Percentiles rank a stretch among this genome's conserved stretches.
phyloP scores from a whole-genome alignment of 331 rosid genomes.

The Phaseolus coccineus region DNA sequence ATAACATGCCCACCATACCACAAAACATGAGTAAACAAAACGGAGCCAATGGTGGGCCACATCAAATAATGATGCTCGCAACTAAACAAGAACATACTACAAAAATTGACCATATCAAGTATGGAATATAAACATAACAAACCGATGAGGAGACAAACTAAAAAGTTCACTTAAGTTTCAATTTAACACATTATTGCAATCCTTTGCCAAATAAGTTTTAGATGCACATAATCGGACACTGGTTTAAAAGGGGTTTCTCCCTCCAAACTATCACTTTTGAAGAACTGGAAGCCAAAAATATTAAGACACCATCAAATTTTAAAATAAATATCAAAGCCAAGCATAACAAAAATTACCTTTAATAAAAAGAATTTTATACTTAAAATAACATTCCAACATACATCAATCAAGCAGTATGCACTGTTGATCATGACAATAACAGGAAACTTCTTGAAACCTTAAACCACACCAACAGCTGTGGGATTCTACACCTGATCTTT shows the following conservation, averaged over 20 bases:
- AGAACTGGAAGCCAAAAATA: conserved; percentile 1
- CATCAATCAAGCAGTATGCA: conserved; percentile 84
- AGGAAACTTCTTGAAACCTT: conserved; percentile 76
- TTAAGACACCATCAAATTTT: conserved; percentile 39
- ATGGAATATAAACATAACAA: conserved; percentile 32
- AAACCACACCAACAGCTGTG: conserved; percentile 69
- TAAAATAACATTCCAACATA: conserved; percentile 75
- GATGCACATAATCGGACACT: conserved; percentile 24
- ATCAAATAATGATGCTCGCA: conserved; percentile 53
- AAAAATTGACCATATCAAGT: conserved; percentile 31
- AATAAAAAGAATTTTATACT: conserved; percentile 51
- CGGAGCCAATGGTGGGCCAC: conserved; percentile 58
- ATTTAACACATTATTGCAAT: conserved; percentile 19
- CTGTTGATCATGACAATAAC: conserved; percentile 71
- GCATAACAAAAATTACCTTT: conserved; percentile 46
- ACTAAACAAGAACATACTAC: conserved; percentile 44
- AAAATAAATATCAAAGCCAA: conserved; percentile 32
- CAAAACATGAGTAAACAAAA: conserved; percentile 65
- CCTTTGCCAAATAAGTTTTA: conserved; percentile 32
- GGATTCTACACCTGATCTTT: conserved; percentile 55
- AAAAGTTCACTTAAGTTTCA: conserved; percentile 29
- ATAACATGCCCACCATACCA: conserved; percentile 80
- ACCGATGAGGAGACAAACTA: conserved; percentile 35
- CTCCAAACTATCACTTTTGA: conserved; percentile 4
- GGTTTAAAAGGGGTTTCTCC: conserved; percentile 40